Base-by-base conservation (phyloP, 768 basidiomycete genomes). In the Dacryopinax primogenitus region DNA sequence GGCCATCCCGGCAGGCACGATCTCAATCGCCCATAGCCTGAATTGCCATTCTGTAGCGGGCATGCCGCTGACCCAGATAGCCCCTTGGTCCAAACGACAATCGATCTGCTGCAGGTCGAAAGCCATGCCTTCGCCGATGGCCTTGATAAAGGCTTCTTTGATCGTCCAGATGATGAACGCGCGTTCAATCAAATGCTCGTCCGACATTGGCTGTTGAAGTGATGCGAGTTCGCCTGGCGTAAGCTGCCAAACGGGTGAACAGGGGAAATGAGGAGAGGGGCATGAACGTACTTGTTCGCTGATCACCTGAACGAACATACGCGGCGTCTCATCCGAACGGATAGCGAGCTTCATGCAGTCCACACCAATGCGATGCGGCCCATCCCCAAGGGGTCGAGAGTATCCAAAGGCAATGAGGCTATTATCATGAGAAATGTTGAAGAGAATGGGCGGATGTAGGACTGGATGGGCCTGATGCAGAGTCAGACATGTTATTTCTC, bases 121-220 rank as follows among this genome's bases (percentile, higher is more conserved):
- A 1, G 89, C 86, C 15, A 93, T 81, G 0, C 91, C 91, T 34
- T 87, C 72, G 0, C 92, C 92, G 34, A 92, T 79, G 1, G 90
- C 88, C 75, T 93, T 94, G 4, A 88, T 90, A 73, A 92, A 92
- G 2, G 92, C 90, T 73, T 94, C 91, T 75, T 94, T 94, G 72
- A 90, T 75, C 6, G 92, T 92, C 91, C 91, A 93, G 68, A 90
- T 82, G 80, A 86, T 86, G 71, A 87, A 90, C 73, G 92, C 87
- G 16, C 78, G 47, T 15, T 68, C 47, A 15, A 66, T 81, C 37
- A 82, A 74, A 81, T 82, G 67, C 34, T 47, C 58, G 32, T 37
- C 58, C 23, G 26, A 39, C 44, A 64, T 58, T 3, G 30, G 51
- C 51, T 21, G 4, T 13, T 28, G 23, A 15, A 58, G 51, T 18